Conservation (phyloP, 2,329 filamentous ascomycete species). For the Pseudocercospora eumusae region DNA sequence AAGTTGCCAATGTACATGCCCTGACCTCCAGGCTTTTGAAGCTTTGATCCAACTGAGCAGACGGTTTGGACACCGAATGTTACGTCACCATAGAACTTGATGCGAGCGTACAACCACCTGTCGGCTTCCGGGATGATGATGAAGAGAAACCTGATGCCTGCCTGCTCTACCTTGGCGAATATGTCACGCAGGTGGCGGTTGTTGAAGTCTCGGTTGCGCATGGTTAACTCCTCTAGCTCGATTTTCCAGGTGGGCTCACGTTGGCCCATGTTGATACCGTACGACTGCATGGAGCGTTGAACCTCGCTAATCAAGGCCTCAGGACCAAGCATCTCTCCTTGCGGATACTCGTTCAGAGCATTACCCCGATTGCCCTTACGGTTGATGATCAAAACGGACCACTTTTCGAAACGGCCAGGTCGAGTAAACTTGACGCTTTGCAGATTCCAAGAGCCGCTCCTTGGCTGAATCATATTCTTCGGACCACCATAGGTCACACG, state of each 20-base stretch:
- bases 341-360: constrained; percentile 3
- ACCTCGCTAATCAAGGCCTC: constrained; percentile 27
- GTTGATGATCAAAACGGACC: constrained; percentile 44
- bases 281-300: constrained; percentile 24
- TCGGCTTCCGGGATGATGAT: constrained; percentile 60
- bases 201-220: constrained; percentile 31
- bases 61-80: constrained; percentile 67
- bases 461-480: constrained; percentile 23
- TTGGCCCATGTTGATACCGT: constrained; percentile 35
- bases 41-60: constrained; percentile 60
- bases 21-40: constrained; percentile 43
- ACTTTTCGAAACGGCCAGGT: constrained; percentile 52
- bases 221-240: constrained; percentile 20
- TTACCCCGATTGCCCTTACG: constrained; percentile 21
- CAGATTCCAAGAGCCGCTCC: constrained; percentile 38
- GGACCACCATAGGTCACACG: constrained; percentile 57
- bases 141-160: constrained; percentile 55
- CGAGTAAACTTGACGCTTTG: constrained; percentile 56
- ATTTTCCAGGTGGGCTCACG: constrained; percentile 20
- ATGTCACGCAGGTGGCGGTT: constrained; percentile 28
- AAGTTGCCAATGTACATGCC: constrained; percentile 39
- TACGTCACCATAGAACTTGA: constrained; percentile 72
- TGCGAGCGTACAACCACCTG: constrained; percentile 59
- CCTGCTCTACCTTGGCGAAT: constrained; percentile 26
- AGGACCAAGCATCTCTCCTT: constrained; percentile 10